phyloP scores from a whole-genome alignment of 1,139 yeast species.

The Hansenula sp. region DNA sequence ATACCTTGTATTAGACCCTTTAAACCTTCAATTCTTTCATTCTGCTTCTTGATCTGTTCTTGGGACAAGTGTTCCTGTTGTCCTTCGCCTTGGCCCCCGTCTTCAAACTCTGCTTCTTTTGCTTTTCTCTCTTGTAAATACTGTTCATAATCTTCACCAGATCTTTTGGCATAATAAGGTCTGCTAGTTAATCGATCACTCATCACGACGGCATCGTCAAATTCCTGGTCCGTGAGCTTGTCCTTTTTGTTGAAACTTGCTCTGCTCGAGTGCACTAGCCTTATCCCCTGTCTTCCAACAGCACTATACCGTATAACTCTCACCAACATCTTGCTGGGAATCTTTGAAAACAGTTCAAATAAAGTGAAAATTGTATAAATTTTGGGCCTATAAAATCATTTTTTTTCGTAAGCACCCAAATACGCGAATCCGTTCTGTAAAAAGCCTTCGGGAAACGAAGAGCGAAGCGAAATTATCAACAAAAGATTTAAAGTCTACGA shows the following conservation, averaged over 20 bases:
- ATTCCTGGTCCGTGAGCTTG: constrained; percentile 19
- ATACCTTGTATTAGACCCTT: constrained; percentile 2
- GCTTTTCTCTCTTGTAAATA: constrained; percentile 17
- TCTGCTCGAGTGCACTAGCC: no score
- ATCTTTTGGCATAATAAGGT: constrained; percentile 22
- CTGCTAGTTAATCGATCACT: constrained; percentile 19
- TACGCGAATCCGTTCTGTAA: background rate
- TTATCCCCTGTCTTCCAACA: no score
- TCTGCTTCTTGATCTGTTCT: background rate
- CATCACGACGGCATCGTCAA: constrained; percentile 27
- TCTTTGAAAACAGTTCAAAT: background rate
- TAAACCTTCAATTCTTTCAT: constrained; percentile 1
- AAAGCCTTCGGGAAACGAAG: no score
- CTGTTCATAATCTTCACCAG: constrained; percentile 14
- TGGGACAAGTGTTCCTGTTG: background rate
- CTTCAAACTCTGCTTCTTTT: constrained; percentile 3
- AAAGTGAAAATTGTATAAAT: background rate
- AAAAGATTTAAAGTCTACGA: no score
- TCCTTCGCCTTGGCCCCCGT: background rate
- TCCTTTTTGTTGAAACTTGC: background rate
- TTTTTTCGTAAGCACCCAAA: no score
- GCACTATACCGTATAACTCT: background rate
- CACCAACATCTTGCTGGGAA: background rate
- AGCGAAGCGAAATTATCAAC: background rate
- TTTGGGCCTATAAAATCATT: no score